Percentiles rank a stretch among this genome's conserved stretches.
Conservation (phyloP, 164 flowering plant genomes). For the Sextonia rubra region DNA sequence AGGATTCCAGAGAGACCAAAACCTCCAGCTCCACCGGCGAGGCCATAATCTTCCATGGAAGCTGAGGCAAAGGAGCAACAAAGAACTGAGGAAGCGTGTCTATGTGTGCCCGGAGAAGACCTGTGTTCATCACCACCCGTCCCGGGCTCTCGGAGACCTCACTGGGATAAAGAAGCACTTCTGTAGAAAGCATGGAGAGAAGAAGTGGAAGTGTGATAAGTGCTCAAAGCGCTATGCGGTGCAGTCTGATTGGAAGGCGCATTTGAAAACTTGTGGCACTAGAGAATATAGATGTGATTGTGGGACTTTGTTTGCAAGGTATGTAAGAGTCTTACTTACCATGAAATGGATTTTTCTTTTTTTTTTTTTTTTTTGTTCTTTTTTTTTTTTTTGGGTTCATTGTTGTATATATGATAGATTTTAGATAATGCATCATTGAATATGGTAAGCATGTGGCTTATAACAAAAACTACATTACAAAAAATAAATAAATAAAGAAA, state of each 20-base stretch:
- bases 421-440: no score
- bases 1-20: slow-evolving; percentile 94
- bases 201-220: slow-evolving; percentile 98
- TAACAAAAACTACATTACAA: no score
- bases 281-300: slow-evolving; percentile 92
- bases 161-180: slow-evolving; percentile 96
- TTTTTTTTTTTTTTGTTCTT: no score
- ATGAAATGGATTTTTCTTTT: no score
- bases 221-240: slow-evolving; percentile 91
- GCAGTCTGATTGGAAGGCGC: slow-evolving; percentile 94
- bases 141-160: slow-evolving; percentile 95
- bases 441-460: no score
- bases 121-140: slow-evolving; percentile 86
- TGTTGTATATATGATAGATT: not conserved
- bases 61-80: slow-evolving; percentile 76
- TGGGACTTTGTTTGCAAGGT: slow-evolving; percentile 89
- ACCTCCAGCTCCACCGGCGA: slow-evolving; percentile 80
- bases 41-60: slow-evolving; percentile 99
- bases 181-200: slow-evolving; percentile 92
- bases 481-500: no score
- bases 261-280: slow-evolving; percentile 88
- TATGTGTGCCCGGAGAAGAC: slow-evolving; percentile 88
- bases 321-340: slow-evolving; percentile 6
- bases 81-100: slow-evolving; percentile 66
- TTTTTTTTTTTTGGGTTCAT: no score